Evolutionary conservation across 169 alveolate genomes (phyloP), one percentile per base, ranked within the genome.

Genomic region (Plasmodium cynomolgi): DNA sequence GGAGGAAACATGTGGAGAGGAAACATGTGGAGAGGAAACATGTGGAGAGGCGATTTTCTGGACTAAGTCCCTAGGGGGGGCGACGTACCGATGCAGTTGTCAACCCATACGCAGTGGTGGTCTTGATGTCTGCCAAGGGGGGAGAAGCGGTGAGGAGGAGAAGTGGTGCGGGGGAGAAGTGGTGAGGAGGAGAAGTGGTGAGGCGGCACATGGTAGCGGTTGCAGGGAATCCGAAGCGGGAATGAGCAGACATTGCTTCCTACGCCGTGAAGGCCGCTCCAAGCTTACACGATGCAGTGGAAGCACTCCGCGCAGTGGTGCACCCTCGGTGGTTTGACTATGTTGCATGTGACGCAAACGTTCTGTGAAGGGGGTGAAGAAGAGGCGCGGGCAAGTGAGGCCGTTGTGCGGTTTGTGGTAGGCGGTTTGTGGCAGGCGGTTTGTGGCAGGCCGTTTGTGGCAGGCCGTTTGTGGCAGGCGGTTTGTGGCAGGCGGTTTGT

Each of bases 71-170:
- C 95, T 95, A 1, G 34, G 81, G 9, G 41, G n/a, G 54, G 39
- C 26, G 33, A 5, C 62, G 81, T 83, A 41, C 98, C 99, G 33
- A 99, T 97, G 95, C 99, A 99, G 93, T 98, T 99, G 95, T 98
- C 99, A 31, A 99, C 98, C 99, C 99, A 99, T 37, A 98, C 98
- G 84, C 99, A 98, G 95, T 98, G 99, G 84, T 98, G 99, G 88
- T 98, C 99, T 97, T 96, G 97, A 34, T 96, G 98, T 50, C 98
- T 96, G 56, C 31, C 80, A 17, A 31, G 79, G 23, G 26, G 33
- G 80, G n/a, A 33, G 9, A 83, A 31, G 23, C n/a, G 26, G 7
- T 33, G 6, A 58, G 20, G 71, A 11, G 91, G n/a, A 29, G 31
- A 83, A 29, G 20, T 23, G 17, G 50, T 17, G 15, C 54, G 20